These are phyloP conservation scores for Lachancea sp. DNA, from an alignment of 805 yeast genomes.

Conservation along the genomic window DNA sequence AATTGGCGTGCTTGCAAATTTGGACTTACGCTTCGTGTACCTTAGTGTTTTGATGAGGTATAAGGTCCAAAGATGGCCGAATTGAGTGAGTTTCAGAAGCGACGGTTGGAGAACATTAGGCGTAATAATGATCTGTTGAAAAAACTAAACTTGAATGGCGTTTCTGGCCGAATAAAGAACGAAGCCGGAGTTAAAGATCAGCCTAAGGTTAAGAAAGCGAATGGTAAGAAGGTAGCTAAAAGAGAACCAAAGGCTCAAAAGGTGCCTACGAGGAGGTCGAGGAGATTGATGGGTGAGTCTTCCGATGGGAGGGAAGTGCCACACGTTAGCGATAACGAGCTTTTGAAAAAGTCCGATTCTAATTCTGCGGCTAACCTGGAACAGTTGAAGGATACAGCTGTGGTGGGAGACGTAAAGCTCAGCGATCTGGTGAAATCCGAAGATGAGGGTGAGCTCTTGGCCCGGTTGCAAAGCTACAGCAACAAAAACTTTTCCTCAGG, in stretches of 20 bases:
- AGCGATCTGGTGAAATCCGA: slow-evolving; percentile 48
- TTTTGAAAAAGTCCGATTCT: slow-evolving; percentile 19
- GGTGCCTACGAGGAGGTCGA: slow-evolving; percentile 66
- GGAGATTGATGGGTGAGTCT: slow-evolving; percentile 67
- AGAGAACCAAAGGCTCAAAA: slow-evolving; percentile 21
- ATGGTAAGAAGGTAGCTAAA: slow-evolving; percentile 22
- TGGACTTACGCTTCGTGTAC: too few species aligned
- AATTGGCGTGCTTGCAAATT: too few species aligned
- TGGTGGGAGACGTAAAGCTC: slow-evolving; percentile 60
- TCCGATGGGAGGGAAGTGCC: slow-evolving; percentile 41
- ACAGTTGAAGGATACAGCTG: slow-evolving; percentile 47
- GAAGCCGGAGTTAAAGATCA: slow-evolving; percentile 38
- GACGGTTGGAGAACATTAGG: slow-evolving; percentile 70
- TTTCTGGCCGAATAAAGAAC: slow-evolving; percentile 46
- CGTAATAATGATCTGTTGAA: slow-evolving; percentile 72
- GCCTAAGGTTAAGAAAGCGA: slow-evolving; percentile 17
- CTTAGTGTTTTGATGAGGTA: too few species aligned
- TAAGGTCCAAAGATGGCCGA: slow-evolving; percentile 22
- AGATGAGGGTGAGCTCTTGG: slow-evolving; percentile 31
- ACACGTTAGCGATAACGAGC: slow-evolving; percentile 22
- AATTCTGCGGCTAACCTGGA: slow-evolving; percentile 38
- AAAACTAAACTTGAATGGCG: slow-evolving; percentile 58
- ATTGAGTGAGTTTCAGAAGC: slow-evolving; percentile 62
- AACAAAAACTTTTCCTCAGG: slow-evolving; percentile 50
- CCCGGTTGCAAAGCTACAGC: slow-evolving; percentile 28